A percentile compares a stretch with the other conserved stretches of the same genome.
Evolutionary conservation across 163 green algal genomes (phyloP).

Genomic region (Scenedesmus sp.): DNA sequence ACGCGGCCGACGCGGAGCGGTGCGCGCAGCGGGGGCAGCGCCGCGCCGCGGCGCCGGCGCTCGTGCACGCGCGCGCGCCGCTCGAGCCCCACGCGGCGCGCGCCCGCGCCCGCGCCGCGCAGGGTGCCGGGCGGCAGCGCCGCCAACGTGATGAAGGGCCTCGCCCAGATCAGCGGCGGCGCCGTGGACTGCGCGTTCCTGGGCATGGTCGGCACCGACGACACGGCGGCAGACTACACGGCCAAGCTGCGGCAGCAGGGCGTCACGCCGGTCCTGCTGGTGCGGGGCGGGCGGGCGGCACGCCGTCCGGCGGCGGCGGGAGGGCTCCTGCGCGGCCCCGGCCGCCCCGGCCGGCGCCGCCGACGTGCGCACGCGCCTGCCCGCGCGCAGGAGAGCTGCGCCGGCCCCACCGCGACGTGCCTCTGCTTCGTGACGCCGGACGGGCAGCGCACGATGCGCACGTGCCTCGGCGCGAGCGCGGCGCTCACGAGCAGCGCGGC

Average conservation of each 20-base stretch:
- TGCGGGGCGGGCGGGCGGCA: conserved; percentile 7
- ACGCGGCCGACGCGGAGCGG: no score
- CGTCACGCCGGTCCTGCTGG: conserved; percentile 63
- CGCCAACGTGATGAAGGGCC: conserved; percentile 81
- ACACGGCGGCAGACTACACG: conserved; percentile 63
- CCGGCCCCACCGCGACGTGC: conserved; percentile 66
- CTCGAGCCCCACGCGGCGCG: no score
- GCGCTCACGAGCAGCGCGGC: conserved; percentile 55
- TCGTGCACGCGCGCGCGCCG: no score
- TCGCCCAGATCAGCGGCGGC: conserved; percentile 62
- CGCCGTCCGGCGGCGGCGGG: no score
- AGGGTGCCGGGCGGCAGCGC: conserved; percentile 77
- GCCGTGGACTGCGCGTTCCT: conserved; percentile 60
- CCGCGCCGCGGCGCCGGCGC: no score
- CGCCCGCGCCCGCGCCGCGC: no score
- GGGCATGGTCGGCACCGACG: conserved; percentile 79
- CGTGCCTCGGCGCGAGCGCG: conserved; percentile 78
- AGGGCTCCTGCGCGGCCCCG: no score
- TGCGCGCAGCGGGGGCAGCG: no score
- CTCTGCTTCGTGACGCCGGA: conserved; percentile 86
- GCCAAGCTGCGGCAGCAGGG: conserved; percentile 54
- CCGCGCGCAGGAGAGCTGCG: conserved; percentile 44
- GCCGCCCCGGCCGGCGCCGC: no score
- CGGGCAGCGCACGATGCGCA: conserved; percentile 94
- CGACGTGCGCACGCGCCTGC: no score